Base-by-base conservation (phyloP, 768 basidiomycete species). In the Tulasnella calospora region DNA sequence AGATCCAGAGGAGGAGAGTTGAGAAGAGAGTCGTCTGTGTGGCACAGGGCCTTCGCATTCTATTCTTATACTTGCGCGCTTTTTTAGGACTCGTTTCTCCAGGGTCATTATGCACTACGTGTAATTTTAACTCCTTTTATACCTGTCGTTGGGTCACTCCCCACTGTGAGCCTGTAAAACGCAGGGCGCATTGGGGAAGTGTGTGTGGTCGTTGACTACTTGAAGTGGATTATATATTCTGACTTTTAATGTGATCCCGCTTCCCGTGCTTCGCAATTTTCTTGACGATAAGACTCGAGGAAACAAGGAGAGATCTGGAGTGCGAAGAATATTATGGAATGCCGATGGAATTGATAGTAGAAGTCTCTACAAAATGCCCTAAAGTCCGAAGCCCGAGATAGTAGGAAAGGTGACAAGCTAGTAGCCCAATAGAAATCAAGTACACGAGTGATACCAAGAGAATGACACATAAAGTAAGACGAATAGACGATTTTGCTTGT, bases 1-100 rank as follows among this genome's bases (percentile, higher is more conserved):
- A 7, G 97, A 98, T 83, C 96, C 96, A 1, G 95, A 96, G 82
- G 96, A 97, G 82, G 94, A 95, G 81, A 84, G 86, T 21, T 77
- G 40, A 77, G 23, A 46, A 23, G 47, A 23, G 47, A 23, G 4
- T 51, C 13, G 2, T 23, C 3, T 51, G 17, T 23, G 23, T 19
- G 21, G 21, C 23, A 46, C 21, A 3, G 47, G 47, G 21, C 5
- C 21, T 23, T 51, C 2, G 47, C 23, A 9, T 51, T 51, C 23
- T 51, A 19, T 51, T 51, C 41, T 51, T 19, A 51, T 19, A 2
- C 23, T 51, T 23, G 21, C 21, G 21, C 4, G 21, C 47, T 19
- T 23, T 23, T 23, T 2, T 51, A 1, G 47, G 47, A 51, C 47
- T 51, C 23, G 47, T 51, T 51, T 23, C 23, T 51, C 21, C 21